Percentiles rank a stretch among this genome's conserved stretches.
These are phyloP conservation scores for Collybia mongolica DNA, from an alignment of 768 basidiomycete genomes.

Conservation along the genomic window DNA sequence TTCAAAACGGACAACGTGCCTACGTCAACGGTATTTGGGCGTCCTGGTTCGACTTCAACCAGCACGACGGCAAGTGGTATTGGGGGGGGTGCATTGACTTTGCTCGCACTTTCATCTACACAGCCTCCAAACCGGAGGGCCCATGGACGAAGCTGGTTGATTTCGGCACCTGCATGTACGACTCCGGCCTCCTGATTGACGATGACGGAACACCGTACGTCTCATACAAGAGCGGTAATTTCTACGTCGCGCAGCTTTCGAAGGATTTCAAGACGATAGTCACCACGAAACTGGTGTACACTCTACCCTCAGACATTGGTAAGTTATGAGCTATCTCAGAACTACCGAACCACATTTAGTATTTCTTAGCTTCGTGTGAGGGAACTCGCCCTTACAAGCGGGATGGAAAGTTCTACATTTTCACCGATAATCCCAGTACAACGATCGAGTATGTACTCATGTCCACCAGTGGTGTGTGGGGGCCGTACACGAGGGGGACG, in stretches of 20 bases:
- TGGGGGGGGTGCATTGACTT: slow-evolving; percentile 18
- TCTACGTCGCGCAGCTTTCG: slow-evolving; percentile 14
- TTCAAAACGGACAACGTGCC: slow-evolving; percentile 13
- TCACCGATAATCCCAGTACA: slow-evolving; percentile 4
- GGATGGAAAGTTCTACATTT: slow-evolving; percentile 16
- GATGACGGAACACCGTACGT: slow-evolving; percentile 17
- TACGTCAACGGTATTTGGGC: slow-evolving; percentile 17
- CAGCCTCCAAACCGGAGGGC: slow-evolving; percentile 8
- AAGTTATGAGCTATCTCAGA: too few species aligned
- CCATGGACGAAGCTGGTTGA: slow-evolving; percentile 13
- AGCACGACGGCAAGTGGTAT: slow-evolving; percentile 12
- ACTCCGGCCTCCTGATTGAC: slow-evolving; percentile 14
- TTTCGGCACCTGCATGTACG: slow-evolving; percentile 14
- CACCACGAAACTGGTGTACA: slow-evolving; percentile 9
- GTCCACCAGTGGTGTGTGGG: slow-evolving; percentile 10
- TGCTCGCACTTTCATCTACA: slow-evolving; percentile 13
- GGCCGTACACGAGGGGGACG: slow-evolving; percentile 9
- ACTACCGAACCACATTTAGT: background rate
- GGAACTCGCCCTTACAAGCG: slow-evolving; percentile 15
- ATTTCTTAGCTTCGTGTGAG: slow-evolving; percentile 4
- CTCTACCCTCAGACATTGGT: background rate
- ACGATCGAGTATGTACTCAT: background rate
- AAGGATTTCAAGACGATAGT: slow-evolving; percentile 8
- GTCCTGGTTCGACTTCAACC: slow-evolving; percentile 13
- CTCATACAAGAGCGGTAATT: slow-evolving; percentile 9